Evolutionary conservation across 148 eudicot species (phyloP), one percentile per base, ranked within the genome.

Genomic region (Limonium bicolor): DNA sequence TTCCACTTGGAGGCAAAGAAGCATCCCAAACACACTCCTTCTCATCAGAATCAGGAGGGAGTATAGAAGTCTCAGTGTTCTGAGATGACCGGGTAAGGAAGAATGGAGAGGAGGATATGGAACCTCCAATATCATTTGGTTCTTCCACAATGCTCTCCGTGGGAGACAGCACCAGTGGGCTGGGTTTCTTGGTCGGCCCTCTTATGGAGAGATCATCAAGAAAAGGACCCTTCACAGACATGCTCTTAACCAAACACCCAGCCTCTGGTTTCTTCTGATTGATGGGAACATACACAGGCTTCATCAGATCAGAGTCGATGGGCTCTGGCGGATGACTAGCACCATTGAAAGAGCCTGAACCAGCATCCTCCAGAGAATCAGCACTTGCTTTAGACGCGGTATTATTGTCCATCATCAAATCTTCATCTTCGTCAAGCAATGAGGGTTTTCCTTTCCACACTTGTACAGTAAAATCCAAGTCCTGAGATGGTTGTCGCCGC

Each of bases 11-110:
- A 12, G 54, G 54, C 54, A 50, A 36, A 6, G 54, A 50, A 22
- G 41, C 23, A 35, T 50, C 54, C 54, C 54, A 50, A 22, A 50
- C 42, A 24, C 54, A 50, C 25, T 50, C 54, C 54, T 50, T 50
- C 34, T 50, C 54, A 4, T 4, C 37, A 7, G 52, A 48, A 34
- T 50, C 42, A 3, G 15, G 9, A 3, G 41, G 41, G 34, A 32
- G 41, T 4, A 38, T 7, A 34, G 53, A 22, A 50, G 29, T 36
- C 4, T 50, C 54, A 2, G 54, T 21, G 17, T 50, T 50, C 34
- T 50, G 54, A 31, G 54, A 50, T 17, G 54, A 41, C 4, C 54
- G 41, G 2, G 54, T 27, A 17, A 50, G 29, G 20, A 35, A 1
- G 17, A 50, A 50, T 1, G 54, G 30, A 24, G 54, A 50, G 10